Percentiles rank a stretch among this genome's conserved stretches.
Conservation (phyloP, 2,329 filamentous ascomycete genomes). For the Metarhizium humberi region DNA sequence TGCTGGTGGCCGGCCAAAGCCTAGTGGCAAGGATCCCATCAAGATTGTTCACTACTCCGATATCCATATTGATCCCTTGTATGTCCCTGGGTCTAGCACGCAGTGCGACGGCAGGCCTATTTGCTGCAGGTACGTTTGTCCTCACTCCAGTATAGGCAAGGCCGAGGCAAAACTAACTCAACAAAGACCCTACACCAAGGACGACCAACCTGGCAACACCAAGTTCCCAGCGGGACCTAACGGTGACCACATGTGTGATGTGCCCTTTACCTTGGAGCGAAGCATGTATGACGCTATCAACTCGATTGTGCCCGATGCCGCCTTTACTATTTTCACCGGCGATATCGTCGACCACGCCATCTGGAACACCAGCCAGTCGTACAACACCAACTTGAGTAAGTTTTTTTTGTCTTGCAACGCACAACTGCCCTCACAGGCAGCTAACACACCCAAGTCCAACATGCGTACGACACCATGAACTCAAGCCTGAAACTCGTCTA, state of each 20-base stretch:
- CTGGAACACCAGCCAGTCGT: slow-evolving; percentile 32
- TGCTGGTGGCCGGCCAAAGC: slow-evolving; percentile 22
- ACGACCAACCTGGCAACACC: slow-evolving; percentile 37
- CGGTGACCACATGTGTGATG: slow-evolving; percentile 45
- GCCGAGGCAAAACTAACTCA: slow-evolving; percentile 3
- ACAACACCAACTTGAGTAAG: slow-evolving; percentile 22
- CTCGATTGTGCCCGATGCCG: slow-evolving; percentile 32
- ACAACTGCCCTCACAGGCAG: background rate
- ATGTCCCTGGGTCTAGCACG: slow-evolving; percentile 41
- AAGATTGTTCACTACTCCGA: slow-evolving; percentile 52
- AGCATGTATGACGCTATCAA: slow-evolving; percentile 46
- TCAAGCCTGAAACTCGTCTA: slow-evolving; percentile 34
- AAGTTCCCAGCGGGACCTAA: slow-evolving; percentile 39
- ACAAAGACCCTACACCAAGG: slow-evolving; percentile 32
- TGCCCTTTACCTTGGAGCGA: slow-evolving; percentile 38
- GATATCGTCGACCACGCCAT: slow-evolving; percentile 46
- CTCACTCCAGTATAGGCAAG: background rate
- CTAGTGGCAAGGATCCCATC: slow-evolving; percentile 36
- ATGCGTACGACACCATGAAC: slow-evolving; percentile 37
- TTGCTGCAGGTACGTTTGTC: slow-evolving; percentile 40
- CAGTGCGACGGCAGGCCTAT: slow-evolving; percentile 46
- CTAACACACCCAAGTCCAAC: slow-evolving; percentile 21
- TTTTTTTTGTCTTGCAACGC: background rate
- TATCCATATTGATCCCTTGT: slow-evolving; percentile 48
- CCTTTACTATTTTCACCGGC: slow-evolving; percentile 50